Evolutionary conservation across 495 filamentous ascomycete genomes (phyloP).

Genomic region (Penicillium waksmanii): DNA sequence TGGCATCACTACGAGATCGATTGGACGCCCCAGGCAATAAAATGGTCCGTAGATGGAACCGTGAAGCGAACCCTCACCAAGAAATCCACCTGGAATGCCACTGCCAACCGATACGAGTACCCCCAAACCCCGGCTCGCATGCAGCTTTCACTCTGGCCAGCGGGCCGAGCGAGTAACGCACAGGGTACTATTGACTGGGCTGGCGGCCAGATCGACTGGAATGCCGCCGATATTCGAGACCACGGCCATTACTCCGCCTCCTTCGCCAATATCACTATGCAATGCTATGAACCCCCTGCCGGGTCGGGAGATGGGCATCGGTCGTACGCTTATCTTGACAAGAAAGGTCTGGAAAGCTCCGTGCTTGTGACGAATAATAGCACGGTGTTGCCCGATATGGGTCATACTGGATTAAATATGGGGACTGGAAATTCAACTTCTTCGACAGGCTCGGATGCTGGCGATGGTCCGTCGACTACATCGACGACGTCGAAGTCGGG

Average conservation of each 20-base stretch:
- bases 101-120: slow-evolving; percentile 79
- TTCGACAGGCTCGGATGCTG: neutral
- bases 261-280: slow-evolving; percentile 73
- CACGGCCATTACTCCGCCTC: slow-evolving; percentile 88
- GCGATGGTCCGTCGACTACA: neutral
- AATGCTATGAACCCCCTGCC: slow-evolving; percentile 81
- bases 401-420: neutral
- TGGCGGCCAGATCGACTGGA: slow-evolving; percentile 88
- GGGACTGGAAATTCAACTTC: neutral
- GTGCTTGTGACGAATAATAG: neutral
- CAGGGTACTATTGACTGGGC: slow-evolving; percentile 90
- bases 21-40: slow-evolving; percentile 86
- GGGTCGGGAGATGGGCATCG: slow-evolving; percentile 29
- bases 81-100: slow-evolving; percentile 81
- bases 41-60: slow-evolving; percentile 83
- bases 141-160: slow-evolving; percentile 95
- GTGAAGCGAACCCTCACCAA: slow-evolving; percentile 73
- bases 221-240: slow-evolving; percentile 74
- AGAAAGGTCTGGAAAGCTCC: neutral
- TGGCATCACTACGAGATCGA: slow-evolving; percentile 92
- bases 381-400: neutral
- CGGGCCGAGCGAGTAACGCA: slow-evolving; percentile 76
- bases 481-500: neutral
- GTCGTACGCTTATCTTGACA: neutral
- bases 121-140: slow-evolving; percentile 94